These are phyloP conservation scores for Colletotrichum liriopes DNA, from an alignment of 2,329 filamentous ascomycete genomes.

Conservation along the genomic window DNA sequence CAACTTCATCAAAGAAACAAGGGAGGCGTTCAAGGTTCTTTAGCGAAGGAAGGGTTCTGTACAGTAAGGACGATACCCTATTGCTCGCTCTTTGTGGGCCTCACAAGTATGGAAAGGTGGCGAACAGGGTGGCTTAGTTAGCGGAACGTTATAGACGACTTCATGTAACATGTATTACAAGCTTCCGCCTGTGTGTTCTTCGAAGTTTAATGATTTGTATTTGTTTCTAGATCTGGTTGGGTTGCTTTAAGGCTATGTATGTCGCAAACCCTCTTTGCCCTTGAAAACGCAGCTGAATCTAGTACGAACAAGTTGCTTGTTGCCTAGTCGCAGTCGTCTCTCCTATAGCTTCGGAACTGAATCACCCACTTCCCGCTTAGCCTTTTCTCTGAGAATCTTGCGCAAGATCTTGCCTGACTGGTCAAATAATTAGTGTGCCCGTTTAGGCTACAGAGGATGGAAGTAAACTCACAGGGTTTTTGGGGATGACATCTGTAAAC, in stretches of 20 bases:
- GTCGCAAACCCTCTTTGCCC: neutral
- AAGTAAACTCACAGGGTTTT: constrained; percentile 63
- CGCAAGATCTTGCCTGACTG: constrained; percentile 79
- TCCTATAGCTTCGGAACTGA: constrained; percentile 43
- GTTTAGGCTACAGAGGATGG: constrained; percentile 15
- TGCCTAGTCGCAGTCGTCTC: neutral
- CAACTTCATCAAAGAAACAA: constrained; percentile 8
- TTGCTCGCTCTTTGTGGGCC: constrained; percentile 35
- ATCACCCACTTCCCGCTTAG: constrained; percentile 66
- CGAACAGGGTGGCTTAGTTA: constrained; percentile 27
- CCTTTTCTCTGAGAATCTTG: constrained; percentile 71
- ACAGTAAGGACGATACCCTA: constrained; percentile 43
- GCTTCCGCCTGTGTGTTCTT: neutral
- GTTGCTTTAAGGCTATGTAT: neutral
- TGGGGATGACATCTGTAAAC: constrained; percentile 77
- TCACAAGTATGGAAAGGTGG: constrained; percentile 29
- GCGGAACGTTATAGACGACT: constrained; percentile 9
- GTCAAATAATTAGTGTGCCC: constrained; percentile 4
- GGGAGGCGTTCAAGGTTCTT: constrained; percentile 38
- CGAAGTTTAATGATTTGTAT: neutral
- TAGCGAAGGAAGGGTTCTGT: constrained; percentile 37
- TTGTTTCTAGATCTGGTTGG: neutral
- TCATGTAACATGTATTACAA: constrained; percentile 20
- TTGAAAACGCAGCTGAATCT: neutral
- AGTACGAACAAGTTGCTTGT: neutral